Conservation (phyloP, 1,139 yeast species). For the Eremothecium gossypii region DNA sequence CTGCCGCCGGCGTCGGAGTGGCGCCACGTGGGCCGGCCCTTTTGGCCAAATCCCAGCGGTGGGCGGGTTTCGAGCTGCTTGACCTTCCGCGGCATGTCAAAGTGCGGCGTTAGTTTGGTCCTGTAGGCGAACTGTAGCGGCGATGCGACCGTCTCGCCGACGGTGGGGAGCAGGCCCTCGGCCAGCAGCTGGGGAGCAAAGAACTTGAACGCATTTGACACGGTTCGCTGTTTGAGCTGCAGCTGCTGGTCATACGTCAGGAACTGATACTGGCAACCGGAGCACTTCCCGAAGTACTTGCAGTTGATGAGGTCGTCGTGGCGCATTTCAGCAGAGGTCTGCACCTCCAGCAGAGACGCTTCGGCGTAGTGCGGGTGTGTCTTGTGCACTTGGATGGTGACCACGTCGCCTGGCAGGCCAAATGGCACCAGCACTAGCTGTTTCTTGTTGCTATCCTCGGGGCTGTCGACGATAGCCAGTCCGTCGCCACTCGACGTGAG, state of each 20-base stretch:
- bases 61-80: constrained; percentile 39
- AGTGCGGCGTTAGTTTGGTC: constrained; percentile 93
- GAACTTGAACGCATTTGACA: constrained; percentile 70
- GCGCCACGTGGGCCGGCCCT: constrained; percentile 69
- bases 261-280: constrained; percentile 91
- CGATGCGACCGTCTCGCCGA: constrained; percentile 64
- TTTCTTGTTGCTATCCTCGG: constrained; percentile 35
- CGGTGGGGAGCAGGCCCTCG: constrained; percentile 42
- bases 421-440: constrained; percentile 67
- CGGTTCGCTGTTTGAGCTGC: constrained; percentile 60
- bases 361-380: constrained; percentile 72
- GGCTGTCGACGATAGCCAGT: constrained; percentile 52
- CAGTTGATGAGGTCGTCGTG: constrained; percentile 54
- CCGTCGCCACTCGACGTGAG: constrained; percentile 79
- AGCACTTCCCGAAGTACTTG: constrained; percentile 69
- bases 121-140: constrained; percentile 73
- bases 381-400: constrained; percentile 60
- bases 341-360: constrained; percentile 57
- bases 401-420: constrained; percentile 79
- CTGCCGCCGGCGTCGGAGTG: constrained; percentile 38
- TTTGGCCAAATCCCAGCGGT: constrained; percentile 80
- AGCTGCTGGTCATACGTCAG: constrained; percentile 66
- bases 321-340: constrained; percentile 38
- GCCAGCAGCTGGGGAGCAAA: constrained; percentile 48
- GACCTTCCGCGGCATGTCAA: constrained; percentile 56